Percentiles rank a stretch among this genome's conserved stretches.
Conservation (phyloP, 257 asterid species). For the Petrea volubilis region DNA sequence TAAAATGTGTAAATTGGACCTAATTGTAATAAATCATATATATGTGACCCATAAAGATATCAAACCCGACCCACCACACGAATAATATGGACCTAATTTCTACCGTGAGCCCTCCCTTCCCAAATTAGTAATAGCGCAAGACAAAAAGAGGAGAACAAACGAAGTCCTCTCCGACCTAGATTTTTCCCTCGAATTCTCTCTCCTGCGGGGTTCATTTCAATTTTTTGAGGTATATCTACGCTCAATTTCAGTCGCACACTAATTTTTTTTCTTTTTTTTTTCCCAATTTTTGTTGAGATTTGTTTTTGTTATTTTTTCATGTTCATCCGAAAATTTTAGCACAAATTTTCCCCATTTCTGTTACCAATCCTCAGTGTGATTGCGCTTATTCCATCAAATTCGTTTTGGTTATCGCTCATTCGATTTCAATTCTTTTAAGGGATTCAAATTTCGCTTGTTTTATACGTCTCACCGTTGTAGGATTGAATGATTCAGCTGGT, state of each 20-base stretch:
- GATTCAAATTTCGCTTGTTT: neutral
- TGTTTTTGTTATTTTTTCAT: too few relatives aligned
- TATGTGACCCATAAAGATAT: conserved; percentile 5
- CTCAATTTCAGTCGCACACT: conserved; percentile 36
- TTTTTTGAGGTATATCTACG: conserved; percentile 23
- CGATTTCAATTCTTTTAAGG: neutral
- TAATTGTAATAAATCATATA: neutral
- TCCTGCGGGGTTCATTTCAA: neutral
- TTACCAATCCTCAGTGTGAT: neutral
- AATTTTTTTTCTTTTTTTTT: neutral
- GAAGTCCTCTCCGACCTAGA: neutral
- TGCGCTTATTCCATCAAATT: neutral
- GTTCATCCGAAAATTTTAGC: neutral
- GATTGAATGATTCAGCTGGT: conserved; percentile 24
- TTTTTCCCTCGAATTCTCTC: neutral
- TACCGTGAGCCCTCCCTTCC: neutral
- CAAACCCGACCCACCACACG: conserved; percentile 27
- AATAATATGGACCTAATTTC: neutral
- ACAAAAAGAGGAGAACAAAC: neutral
- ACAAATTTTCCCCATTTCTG: neutral
- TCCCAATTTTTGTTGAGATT: neutral
- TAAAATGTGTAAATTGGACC: neutral
- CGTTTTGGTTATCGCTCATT: neutral
- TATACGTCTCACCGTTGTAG: conserved; percentile 17
- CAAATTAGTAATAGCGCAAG: neutral